A percentile compares a stretch with the other conserved stretches of the same genome.
Evolutionary conservation across 805 yeast species (phyloP).

Genomic region (Myxozyma geophila): DNA sequence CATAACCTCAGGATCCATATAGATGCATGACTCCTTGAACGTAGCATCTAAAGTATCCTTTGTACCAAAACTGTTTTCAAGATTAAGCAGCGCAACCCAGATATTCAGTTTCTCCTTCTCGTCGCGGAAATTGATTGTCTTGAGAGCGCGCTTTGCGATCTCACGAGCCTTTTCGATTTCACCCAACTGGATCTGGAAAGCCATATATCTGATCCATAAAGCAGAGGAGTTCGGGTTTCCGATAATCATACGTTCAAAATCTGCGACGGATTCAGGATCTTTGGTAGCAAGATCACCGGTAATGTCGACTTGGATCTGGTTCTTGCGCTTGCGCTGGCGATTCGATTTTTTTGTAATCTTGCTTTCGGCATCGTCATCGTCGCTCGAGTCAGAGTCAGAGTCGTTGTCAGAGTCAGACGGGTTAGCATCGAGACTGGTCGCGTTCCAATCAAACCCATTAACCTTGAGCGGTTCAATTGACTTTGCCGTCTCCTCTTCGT

Average conservation of each 20-base stretch:
- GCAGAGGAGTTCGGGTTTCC: slow-evolving; percentile 94
- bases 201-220: slow-evolving; percentile 97
- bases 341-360: slow-evolving; percentile 49
- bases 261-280: slow-evolving; percentile 89
- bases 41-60: slow-evolving; percentile 77
- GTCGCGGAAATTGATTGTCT: slow-evolving; percentile 85
- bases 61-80: slow-evolving; percentile 92
- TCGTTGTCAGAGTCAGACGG: slow-evolving; percentile 52
- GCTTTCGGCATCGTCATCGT: slow-evolving; percentile 38
- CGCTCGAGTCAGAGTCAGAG: slow-evolving; percentile 42
- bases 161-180: slow-evolving; percentile 94
- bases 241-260: slow-evolving; percentile 87
- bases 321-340: slow-evolving; percentile 50
- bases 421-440: slow-evolving; percentile 72
- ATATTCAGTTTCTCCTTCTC: slow-evolving; percentile 91
- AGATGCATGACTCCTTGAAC: slow-evolving; percentile 84
- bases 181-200: slow-evolving; percentile 92
- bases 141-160: slow-evolving; percentile 88
- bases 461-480: slow-evolving; percentile 68
- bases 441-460: slow-evolving; percentile 95
- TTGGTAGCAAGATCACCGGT: slow-evolving; percentile 83
- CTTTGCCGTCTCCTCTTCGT: slow-evolving; percentile 44
- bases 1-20: slow-evolving; percentile 74
- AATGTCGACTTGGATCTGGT: slow-evolving; percentile 65
- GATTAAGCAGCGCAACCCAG: slow-evolving; percentile 92